phyloP scores from a whole-genome alignment of 768 basidiomycete species.

The Boletus sp. region DNA sequence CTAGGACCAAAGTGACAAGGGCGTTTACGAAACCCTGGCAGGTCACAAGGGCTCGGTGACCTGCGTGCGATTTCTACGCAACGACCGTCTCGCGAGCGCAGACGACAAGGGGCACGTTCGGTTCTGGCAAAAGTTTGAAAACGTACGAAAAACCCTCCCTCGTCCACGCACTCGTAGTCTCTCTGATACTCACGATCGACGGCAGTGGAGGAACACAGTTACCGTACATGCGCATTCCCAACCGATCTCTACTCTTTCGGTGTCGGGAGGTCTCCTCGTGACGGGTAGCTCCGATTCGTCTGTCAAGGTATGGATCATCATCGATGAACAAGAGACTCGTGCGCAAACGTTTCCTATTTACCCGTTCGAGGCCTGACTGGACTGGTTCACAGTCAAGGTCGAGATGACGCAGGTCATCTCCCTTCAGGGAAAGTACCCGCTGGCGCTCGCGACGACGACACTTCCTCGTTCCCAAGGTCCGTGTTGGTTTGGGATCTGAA shows the following conservation, averaged over 20 bases:
- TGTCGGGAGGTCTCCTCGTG: constrained; percentile 48
- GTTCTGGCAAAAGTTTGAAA: constrained; percentile 52
- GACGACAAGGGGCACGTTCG: constrained; percentile 72
- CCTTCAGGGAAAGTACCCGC: constrained; percentile 68
- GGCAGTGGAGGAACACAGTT: constrained; percentile 55
- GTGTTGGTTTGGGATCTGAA: constrained; percentile 13
- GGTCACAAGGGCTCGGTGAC: constrained; percentile 77
- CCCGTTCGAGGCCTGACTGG: constrained; percentile 4
- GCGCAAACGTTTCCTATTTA: constrained; percentile 1
- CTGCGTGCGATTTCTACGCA: constrained; percentile 64
- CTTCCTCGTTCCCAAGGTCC: constrained; percentile 72
- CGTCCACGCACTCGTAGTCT: not conserved
- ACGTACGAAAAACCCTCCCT: constrained; percentile 13
- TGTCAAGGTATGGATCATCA: constrained; percentile 71
- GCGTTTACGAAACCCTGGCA: constrained; percentile 67
- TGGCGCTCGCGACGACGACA: constrained; percentile 59
- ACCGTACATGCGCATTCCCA: constrained; percentile 60
- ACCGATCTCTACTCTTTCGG: constrained; percentile 67
- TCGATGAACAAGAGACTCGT: constrained; percentile 30
- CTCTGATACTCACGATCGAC: constrained; percentile 4
- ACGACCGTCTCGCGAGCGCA: constrained; percentile 58
- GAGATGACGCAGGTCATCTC: constrained; percentile 56
- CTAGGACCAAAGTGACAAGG: constrained; percentile 49
- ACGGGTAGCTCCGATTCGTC: constrained; percentile 83
- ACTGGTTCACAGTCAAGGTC: constrained; percentile 32